phyloP scores from a whole-genome alignment of 768 basidiomycete genomes.

The Trametes elegans region DNA sequence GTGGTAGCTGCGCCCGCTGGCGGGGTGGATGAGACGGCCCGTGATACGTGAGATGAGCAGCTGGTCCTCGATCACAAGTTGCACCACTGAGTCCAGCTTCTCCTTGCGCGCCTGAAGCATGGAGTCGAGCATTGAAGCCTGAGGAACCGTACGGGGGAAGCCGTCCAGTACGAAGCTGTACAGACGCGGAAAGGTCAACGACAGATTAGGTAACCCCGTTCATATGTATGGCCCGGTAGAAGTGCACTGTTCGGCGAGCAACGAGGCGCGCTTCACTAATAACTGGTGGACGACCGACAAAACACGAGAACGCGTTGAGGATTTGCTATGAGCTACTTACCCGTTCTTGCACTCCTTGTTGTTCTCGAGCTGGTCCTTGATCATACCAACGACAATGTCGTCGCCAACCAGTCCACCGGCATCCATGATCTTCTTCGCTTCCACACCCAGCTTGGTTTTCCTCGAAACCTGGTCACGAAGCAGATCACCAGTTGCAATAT shows the following conservation, averaged over 20 bases:
- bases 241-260: neutral
- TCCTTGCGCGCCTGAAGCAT: slow-evolving; percentile 86
- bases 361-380: slow-evolving; percentile 90
- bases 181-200: neutral
- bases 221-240: neutral
- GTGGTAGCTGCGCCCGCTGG: slow-evolving; percentile 92
- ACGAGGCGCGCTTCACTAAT: neutral
- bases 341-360: slow-evolving; percentile 94
- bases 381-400: slow-evolving; percentile 98
- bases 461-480: slow-evolving; percentile 87
- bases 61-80: slow-evolving; percentile 90
- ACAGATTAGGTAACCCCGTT: neutral
- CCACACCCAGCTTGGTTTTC: slow-evolving; percentile 83
- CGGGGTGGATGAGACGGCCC: slow-evolving; percentile 88
- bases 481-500: slow-evolving; percentile 99
- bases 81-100: slow-evolving; percentile 88
- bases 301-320: neutral
- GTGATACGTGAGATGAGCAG: slow-evolving; percentile 97
- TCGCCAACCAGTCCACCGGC: slow-evolving; percentile 92
- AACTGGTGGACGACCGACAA: neutral
- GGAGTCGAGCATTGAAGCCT: slow-evolving; percentile 91
- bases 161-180: slow-evolving; percentile 95
- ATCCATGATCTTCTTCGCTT: slow-evolving; percentile 99
- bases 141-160: slow-evolving; percentile 97
- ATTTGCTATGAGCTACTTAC: slow-evolving; percentile 49